Percentiles rank a stretch among this genome's conserved stretches.
Conservation (phyloP, 257 asterid species). For the Coffea eugenioides region DNA sequence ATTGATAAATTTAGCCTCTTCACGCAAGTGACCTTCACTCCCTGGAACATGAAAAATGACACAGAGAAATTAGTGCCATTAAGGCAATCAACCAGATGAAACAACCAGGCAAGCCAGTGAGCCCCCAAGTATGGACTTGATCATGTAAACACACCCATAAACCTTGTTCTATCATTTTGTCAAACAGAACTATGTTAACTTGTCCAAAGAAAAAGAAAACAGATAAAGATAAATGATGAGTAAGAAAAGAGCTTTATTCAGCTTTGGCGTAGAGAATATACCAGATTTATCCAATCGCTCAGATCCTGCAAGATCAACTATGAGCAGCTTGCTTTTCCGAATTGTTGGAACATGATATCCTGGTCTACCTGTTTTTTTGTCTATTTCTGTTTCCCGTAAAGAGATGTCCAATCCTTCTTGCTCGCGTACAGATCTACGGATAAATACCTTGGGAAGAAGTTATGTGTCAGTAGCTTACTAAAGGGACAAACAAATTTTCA, state of each 20-base stretch:
- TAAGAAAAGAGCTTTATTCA: neutral
- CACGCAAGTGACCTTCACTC: slow-evolving; percentile 81
- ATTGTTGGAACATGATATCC: slow-evolving; percentile 49
- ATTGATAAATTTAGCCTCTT: slow-evolving; percentile 87
- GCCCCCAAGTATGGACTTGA: neutral
- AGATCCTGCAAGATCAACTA: slow-evolving; percentile 97
- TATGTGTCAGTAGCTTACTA: neutral
- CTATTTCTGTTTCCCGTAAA: slow-evolving; percentile 27
- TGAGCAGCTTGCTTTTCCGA: slow-evolving; percentile 80
- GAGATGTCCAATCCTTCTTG: slow-evolving; percentile 47
- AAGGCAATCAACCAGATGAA: neutral
- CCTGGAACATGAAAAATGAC: slow-evolving; percentile 45
- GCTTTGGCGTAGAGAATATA: slow-evolving; percentile 25
- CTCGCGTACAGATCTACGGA: slow-evolving; percentile 49
- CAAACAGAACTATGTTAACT: neutral
- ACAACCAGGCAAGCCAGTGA: neutral
- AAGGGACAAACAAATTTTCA: neutral
- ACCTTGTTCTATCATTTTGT: neutral
- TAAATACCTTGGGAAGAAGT: slow-evolving; percentile 50
- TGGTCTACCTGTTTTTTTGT: slow-evolving; percentile 32
- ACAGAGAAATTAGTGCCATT: neutral
- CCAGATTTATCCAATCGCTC: slow-evolving; percentile 89
- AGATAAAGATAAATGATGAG: neutral
- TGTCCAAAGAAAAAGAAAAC: neutral
- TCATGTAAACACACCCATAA: neutral